phyloP scores from a whole-genome alignment of 305 asterid genomes.

The Ajuga reptans region DNA sequence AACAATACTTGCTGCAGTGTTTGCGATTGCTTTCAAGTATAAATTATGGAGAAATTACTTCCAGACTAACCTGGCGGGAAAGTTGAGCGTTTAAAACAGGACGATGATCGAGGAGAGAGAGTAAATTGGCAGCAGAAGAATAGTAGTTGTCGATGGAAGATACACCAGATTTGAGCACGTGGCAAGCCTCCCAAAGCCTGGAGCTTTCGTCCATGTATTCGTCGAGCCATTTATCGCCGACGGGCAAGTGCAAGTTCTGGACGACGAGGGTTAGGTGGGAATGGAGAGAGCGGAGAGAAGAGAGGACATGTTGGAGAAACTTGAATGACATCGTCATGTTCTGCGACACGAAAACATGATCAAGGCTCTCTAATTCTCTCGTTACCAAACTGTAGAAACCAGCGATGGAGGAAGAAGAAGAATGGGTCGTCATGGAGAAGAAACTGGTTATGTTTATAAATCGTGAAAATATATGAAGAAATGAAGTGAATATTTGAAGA shows the following conservation, averaged over 20 bases:
- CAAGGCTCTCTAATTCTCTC: conserved; percentile 49
- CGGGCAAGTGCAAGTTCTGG: conserved; percentile 53
- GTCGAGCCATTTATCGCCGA: conserved; percentile 72
- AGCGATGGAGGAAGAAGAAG: conserved; percentile 42
- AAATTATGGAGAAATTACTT: no score
- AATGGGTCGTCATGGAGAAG: conserved; percentile 59
- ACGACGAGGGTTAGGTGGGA: conserved; percentile 43
- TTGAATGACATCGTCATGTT: conserved; percentile 48
- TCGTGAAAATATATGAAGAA: conserved; percentile 1
- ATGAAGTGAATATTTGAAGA: no score
- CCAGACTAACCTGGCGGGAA: conserved; percentile 54
- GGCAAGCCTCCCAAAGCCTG: conserved; percentile 68
- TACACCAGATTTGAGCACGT: conserved; percentile 43
- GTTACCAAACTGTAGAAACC: conserved; percentile 57
- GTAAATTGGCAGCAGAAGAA: conserved; percentile 35
- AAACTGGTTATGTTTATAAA: conserved; percentile 35
- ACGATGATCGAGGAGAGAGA: conserved; percentile 37
- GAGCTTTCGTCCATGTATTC: conserved; percentile 85
- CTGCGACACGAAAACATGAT: conserved; percentile 39
- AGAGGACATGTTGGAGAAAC: conserved; percentile 51
- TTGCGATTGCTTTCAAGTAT: neutral
- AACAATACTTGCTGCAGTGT: neutral
- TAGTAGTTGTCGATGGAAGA: conserved; percentile 48
- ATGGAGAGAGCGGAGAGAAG: conserved; percentile 52
- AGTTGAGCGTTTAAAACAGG: conserved; percentile 42